Conservation (phyloP, 768 basidiomycete species). For the Xanthoconium purpureum region DNA sequence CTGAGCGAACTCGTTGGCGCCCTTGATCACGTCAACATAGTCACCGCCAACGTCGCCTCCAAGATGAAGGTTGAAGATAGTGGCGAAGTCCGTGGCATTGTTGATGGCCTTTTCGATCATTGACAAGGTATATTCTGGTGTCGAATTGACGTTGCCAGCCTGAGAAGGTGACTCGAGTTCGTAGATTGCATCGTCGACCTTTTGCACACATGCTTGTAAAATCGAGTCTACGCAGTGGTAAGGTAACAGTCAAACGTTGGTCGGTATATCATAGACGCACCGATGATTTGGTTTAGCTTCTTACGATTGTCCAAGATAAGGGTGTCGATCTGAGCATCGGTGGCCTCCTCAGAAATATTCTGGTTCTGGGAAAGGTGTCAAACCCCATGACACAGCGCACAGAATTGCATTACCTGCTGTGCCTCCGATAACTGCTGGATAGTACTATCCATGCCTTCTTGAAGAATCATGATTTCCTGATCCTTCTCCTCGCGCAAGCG, state of each 20-base stretch:
- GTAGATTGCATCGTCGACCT: constrained; percentile 96
- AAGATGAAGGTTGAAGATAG: constrained; percentile 88
- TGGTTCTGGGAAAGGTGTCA: constrained; percentile 53
- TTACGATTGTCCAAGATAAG: constrained; percentile 96
- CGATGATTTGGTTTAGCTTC: constrained; percentile 96
- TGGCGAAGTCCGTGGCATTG: constrained; percentile 95
- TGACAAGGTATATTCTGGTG: constrained; percentile 95
- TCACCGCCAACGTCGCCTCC: constrained; percentile 86
- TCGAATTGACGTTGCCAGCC: constrained; percentile 94
- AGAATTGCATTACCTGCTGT: constrained; percentile 62
- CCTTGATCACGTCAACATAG: constrained; percentile 96
- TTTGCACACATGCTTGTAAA: constrained; percentile 92
- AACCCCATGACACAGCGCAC: neutral
- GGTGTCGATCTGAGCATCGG: constrained; percentile 95
- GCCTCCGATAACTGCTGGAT: constrained; percentile 84
- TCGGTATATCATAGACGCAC: constrained; percentile 37
- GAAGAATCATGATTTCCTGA: constrained; percentile 91
- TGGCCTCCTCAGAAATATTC: constrained; percentile 82
- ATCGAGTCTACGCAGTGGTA: constrained; percentile 74
- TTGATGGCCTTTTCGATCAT: constrained; percentile 97
- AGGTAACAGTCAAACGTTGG: constrained; percentile 10
- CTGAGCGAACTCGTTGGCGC: constrained; percentile 95
- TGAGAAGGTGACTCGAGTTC: constrained; percentile 96
- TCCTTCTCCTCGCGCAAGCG: constrained; percentile 92
- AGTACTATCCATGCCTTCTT: constrained; percentile 92